Evolutionary conservation across 495 filamentous ascomycete genomes (phyloP).

Genomic region (Tuber borchii): DNA sequence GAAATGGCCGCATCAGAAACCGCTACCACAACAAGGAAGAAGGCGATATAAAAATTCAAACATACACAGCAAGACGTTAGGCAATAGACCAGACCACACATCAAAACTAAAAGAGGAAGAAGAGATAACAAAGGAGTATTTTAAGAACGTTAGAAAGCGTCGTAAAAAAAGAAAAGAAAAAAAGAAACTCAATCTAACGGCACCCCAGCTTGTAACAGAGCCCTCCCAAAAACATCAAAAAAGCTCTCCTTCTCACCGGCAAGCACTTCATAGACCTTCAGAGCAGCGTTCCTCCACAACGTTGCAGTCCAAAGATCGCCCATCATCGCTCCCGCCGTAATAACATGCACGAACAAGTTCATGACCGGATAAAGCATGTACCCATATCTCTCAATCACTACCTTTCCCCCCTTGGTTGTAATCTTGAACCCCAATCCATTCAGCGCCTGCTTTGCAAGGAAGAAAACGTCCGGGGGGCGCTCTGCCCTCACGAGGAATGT

Average conservation of each 20-base stretch:
- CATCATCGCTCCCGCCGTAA: neutral
- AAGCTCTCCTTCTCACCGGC: conserved; percentile 15
- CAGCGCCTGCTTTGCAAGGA: neutral
- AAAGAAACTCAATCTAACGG: neutral
- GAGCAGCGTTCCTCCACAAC: conserved; percentile 8
- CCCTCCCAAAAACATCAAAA: neutral
- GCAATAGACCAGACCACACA: neutral
- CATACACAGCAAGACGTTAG: neutral
- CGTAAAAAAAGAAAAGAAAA: neutral
- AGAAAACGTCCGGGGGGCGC: neutral
- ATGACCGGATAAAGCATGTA: neutral
- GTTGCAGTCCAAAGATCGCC: conserved; percentile 1
- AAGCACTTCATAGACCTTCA: conserved; percentile 15
- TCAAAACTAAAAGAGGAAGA: neutral
- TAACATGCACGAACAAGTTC: neutral
- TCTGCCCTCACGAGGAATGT: neutral
- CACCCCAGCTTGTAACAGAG: neutral
- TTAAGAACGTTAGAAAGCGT: neutral
- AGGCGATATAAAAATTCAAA: neutral
- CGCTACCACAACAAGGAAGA: neutral
- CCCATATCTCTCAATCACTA: conserved; percentile 7
- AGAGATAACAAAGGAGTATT: neutral
- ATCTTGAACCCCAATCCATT: conserved; percentile 17
- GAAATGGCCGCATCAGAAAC: neutral
- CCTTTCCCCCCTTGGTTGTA: neutral